phyloP scores from a whole-genome alignment of 305 asterid genomes.

The Solanum hybrid region DNA sequence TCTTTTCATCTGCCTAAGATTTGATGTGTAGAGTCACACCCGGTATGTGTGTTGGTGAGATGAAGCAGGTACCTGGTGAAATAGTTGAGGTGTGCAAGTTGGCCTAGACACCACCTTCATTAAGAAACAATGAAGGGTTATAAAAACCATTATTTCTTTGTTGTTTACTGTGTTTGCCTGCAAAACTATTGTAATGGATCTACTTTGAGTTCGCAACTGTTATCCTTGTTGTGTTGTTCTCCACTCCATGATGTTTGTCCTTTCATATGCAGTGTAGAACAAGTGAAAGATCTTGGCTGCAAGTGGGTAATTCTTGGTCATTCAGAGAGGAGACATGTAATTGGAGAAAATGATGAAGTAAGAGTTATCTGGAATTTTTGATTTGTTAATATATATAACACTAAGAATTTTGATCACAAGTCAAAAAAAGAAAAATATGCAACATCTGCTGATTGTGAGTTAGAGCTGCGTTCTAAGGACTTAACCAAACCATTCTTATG shows the following conservation, averaged over 20 bases:
- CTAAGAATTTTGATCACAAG: constrained; percentile 3
- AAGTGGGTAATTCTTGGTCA: constrained; percentile 92
- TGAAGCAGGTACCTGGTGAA: background rate
- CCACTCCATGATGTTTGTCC: background rate
- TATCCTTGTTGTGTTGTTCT: background rate
- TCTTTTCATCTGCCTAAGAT: background rate
- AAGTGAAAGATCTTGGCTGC: constrained; percentile 86
- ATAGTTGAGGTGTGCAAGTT: background rate
- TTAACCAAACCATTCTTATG: constrained; percentile 3
- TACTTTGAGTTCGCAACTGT: background rate
- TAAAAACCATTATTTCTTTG: background rate
- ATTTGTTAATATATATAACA: background rate
- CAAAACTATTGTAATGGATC: background rate
- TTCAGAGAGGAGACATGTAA: constrained; percentile 79
- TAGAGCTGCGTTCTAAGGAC: background rate
- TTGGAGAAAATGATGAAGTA: constrained; percentile 84
- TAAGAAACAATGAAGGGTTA: background rate
- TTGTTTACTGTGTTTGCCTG: background rate
- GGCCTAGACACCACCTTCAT: background rate
- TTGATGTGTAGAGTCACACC: background rate
- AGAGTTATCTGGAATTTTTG: background rate
- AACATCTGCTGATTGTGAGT: background rate
- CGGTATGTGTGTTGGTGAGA: background rate
- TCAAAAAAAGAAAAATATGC: background rate
- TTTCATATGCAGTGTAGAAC: constrained; percentile 55